Percentiles rank a stretch among this genome's conserved stretches.
These are phyloP conservation scores for Oidiodendron maius DNA, from an alignment of 495 filamentous ascomycete genomes.

Conservation along the genomic window DNA sequence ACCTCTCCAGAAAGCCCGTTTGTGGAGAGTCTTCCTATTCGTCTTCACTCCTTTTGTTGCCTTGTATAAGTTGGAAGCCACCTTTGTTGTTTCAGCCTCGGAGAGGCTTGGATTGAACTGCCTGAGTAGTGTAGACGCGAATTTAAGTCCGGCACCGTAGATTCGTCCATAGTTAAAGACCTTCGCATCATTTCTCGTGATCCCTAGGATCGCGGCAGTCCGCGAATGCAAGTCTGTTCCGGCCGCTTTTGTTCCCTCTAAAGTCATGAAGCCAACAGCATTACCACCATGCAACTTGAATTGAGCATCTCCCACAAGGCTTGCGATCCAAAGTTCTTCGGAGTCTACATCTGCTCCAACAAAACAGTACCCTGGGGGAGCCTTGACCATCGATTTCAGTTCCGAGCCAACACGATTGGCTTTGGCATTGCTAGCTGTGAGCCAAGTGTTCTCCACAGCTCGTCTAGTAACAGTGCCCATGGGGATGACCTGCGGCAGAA, in stretches of 20 bases:
- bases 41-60: conserved; percentile 84
- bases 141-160: conserved; percentile 91
- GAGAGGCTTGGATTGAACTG: conserved; percentile 86
- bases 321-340: conserved; percentile 98
- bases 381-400: conserved; percentile 93
- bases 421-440: conserved; percentile 96
- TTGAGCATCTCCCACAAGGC: conserved; percentile 87
- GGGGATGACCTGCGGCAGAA: conserved; percentile 96
- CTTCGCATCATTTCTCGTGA: conserved; percentile 91
- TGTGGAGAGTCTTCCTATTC: conserved; percentile 57
- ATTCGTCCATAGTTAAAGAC: conserved; percentile 99
- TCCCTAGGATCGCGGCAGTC: conserved; percentile 86
- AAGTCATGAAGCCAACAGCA: conserved; percentile 97
- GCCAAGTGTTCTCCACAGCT: conserved; percentile 96
- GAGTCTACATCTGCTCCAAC: conserved; percentile 98
- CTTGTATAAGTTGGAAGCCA: conserved; percentile 75
- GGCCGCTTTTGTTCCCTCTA: conserved; percentile 89
- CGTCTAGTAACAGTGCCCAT: conserved; percentile 98
- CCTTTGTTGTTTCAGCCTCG: conserved; percentile 67
- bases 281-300: conserved; percentile 94
- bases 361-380: conserved; percentile 84
- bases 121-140: conserved; percentile 79
- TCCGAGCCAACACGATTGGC: conserved; percentile 92
- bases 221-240: conserved; percentile 95
- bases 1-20: conserved; percentile 86